Evolutionary conservation across 2,329 filamentous ascomycete genomes (phyloP).

Genomic region (Fusarium gaditjirri): DNA sequence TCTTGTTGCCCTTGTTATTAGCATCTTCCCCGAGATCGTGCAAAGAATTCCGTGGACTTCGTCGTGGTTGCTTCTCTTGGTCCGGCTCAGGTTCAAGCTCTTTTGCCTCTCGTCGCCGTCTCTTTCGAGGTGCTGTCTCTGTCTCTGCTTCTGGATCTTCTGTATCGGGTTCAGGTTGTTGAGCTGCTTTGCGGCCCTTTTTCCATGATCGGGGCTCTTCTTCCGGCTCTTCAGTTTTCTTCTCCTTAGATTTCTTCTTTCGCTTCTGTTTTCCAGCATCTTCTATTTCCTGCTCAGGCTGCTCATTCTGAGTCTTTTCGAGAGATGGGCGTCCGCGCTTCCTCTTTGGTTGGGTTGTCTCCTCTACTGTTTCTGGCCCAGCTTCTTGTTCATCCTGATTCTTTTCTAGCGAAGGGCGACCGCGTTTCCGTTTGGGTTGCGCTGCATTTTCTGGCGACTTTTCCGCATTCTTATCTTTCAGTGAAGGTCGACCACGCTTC

Average conservation of each 20-base stretch:
- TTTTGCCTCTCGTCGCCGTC: conserved; percentile 14
- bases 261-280: conserved; percentile 29
- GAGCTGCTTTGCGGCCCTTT: conserved; percentile 14
- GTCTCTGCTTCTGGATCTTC: conserved; percentile 8
- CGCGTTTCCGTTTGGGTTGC: conserved; percentile 51
- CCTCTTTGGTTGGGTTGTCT: conserved; percentile 46
- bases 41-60: conserved; percentile 35
- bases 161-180: conserved; percentile 18
- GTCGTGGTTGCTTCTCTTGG: conserved; percentile 17
- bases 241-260: conserved; percentile 22
- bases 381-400: conserved; percentile 3
- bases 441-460: conserved; percentile 28
- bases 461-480: conserved; percentile 24
- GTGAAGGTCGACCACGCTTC: conserved; percentile 47
- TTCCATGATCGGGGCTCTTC: conserved; percentile 26
- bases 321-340: conserved; percentile 51
- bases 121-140: conserved; percentile 24
- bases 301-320: conserved; percentile 14
- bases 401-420: conserved; percentile 46
- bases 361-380: conserved; percentile 11
- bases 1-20: conserved; percentile 33
- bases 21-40: conserved; percentile 17
- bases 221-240: conserved; percentile 12
- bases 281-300: neutral
- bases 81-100: neutral